A percentile compares a stretch with the other conserved stretches of the same genome.
Evolutionary conservation across 2,329 filamentous ascomycete species (phyloP).

Genomic region (Delphinella strobiligena): DNA sequence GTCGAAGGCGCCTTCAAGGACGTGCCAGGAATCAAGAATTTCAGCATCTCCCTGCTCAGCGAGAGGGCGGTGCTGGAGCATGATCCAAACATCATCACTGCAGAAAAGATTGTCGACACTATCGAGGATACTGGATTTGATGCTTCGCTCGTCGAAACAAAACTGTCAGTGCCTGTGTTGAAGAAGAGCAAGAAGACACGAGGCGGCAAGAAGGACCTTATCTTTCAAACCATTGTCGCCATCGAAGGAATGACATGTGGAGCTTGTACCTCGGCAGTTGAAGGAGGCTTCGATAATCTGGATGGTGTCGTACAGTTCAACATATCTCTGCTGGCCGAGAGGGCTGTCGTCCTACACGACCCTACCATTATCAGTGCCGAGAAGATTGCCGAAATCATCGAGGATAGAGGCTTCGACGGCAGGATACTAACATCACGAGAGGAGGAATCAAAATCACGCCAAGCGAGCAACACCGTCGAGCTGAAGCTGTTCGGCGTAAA

Average conservation of each 20-base stretch:
- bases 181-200: slow-evolving; percentile 21
- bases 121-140: slow-evolving; percentile 92
- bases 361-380: slow-evolving; percentile 56
- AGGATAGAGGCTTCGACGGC: slow-evolving; percentile 82
- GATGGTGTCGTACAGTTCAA: slow-evolving; percentile 81
- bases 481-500: slow-evolving; percentile 75
- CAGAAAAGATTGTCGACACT: slow-evolving; percentile 67
- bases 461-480: slow-evolving; percentile 48
- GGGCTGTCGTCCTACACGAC: slow-evolving; percentile 80
- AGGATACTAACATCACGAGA: slow-evolving; percentile 62
- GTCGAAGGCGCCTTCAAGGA: slow-evolving; percentile 83
- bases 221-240: slow-evolving; percentile 67
- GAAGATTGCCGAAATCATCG: slow-evolving; percentile 70
- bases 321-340: slow-evolving; percentile 85
- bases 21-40: slow-evolving; percentile 67
- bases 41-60: slow-evolving; percentile 89
- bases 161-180: slow-evolving; percentile 30
- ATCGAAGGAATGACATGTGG: slow-evolving; percentile 98
- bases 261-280: slow-evolving; percentile 85
- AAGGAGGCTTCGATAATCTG: slow-evolving; percentile 65
- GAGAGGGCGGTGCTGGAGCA: slow-evolving; percentile 92
- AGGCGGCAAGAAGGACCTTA: slow-evolving; percentile 26
- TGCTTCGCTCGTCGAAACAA: slow-evolving; percentile 67
- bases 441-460: slow-evolving; percentile 32
- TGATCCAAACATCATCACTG: slow-evolving; percentile 60